phyloP scores from a whole-genome alignment of 164 flowering plant genomes.

The Stephania japonica region DNA sequence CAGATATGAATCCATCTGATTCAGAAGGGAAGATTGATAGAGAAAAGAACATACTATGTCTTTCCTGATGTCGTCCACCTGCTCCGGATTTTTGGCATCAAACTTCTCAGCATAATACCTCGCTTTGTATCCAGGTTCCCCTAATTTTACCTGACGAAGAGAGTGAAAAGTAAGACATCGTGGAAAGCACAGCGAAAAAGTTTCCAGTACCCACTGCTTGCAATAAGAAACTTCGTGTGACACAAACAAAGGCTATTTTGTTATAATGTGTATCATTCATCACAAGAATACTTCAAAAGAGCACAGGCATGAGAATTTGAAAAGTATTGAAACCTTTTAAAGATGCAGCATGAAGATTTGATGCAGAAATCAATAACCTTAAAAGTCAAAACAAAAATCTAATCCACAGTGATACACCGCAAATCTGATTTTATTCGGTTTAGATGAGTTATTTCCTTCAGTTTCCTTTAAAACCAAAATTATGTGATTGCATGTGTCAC shows the following conservation, averaged over 20 bases:
- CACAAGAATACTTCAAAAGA: not conserved
- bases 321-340: too few species aligned
- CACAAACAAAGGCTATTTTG: not conserved
- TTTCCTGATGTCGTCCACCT: conserved; percentile 48
- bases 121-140: conserved; percentile 90
- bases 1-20: too few species aligned
- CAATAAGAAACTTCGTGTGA: not conserved
- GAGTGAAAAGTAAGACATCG: not conserved
- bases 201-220: too few species aligned
- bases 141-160: conserved; percentile 64
- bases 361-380: too few species aligned
- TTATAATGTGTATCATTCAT: not conserved
- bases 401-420: too few species aligned
- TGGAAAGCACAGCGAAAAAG: not conserved
- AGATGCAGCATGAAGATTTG: too few species aligned
- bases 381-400: too few species aligned
- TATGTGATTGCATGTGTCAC: not conserved
- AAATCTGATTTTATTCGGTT: too few species aligned
- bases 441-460: not conserved
- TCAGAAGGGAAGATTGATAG: too few species aligned
- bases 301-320: too few species aligned
- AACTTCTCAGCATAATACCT: conserved; percentile 92
- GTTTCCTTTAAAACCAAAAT: not conserved
- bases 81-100: conserved; percentile 34
- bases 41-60: conserved; percentile 61